phyloP scores from a whole-genome alignment of 345 rosid genomes.

The Bruguiera parviflora region DNA sequence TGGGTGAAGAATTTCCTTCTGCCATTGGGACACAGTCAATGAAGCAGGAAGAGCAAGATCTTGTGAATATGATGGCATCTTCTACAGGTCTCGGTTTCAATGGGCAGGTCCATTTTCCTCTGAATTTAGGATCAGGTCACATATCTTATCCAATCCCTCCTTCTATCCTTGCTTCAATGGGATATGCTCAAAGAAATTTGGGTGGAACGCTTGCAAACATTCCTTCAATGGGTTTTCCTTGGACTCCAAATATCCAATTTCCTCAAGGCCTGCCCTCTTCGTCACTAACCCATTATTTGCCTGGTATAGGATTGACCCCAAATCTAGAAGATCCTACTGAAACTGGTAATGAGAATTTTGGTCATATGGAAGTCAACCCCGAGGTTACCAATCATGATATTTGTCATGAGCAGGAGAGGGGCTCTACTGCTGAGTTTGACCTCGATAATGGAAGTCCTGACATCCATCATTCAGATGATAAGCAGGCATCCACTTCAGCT shows the following conservation, averaged over 20 bases:
- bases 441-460: background rate
- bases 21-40: slow-evolving; percentile 8
- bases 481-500: slow-evolving; percentile 3
- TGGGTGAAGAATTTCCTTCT: slow-evolving; percentile 1
- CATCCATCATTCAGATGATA: slow-evolving; percentile 1
- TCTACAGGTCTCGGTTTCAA: slow-evolving; percentile 9
- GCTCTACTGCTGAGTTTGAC: slow-evolving; percentile 3
- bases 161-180: slow-evolving; percentile 8
- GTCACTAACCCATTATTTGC: slow-evolving; percentile 3
- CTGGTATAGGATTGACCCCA: slow-evolving; percentile 13
- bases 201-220: slow-evolving; percentile 10
- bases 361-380: slow-evolving; percentile 3
- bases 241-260: slow-evolving; percentile 15
- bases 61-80: slow-evolving; percentile 14
- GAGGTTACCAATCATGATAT: slow-evolving; percentile 7
- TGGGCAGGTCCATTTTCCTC: slow-evolving; percentile 11
- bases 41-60: slow-evolving; percentile 24
- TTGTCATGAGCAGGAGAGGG: slow-evolving; percentile 7
- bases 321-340: slow-evolving; percentile 12
- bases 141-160: slow-evolving; percentile 1
- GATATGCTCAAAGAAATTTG: slow-evolving; percentile 12
- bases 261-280: slow-evolving; percentile 10
- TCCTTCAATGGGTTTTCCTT: slow-evolving; percentile 1
- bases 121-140: slow-evolving; percentile 13
- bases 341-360: slow-evolving; percentile 7